Conservation (phyloP, 2,329 filamentous ascomycete genomes). For the Colletotrichum tanaceti region DNA sequence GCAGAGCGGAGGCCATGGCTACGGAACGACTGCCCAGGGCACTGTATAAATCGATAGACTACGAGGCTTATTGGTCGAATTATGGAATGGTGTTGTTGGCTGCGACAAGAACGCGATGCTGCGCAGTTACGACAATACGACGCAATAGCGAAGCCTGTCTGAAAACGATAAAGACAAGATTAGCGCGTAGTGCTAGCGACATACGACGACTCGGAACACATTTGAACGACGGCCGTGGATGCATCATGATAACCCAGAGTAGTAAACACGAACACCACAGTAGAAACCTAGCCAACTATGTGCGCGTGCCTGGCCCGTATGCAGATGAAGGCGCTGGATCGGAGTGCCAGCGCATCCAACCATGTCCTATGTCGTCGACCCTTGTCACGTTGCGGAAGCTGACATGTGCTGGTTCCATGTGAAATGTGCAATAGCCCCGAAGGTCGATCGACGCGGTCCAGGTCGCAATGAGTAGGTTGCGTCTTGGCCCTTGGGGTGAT, state of each 20-base stretch:
- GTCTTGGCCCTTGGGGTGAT: neutral
- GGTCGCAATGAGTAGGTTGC: slow-evolving; percentile 1
- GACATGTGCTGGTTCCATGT: neutral
- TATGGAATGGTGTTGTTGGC: neutral
- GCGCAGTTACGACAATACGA: neutral
- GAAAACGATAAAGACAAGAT: neutral
- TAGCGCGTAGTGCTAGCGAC: neutral
- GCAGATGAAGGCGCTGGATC: slow-evolving; percentile 29
- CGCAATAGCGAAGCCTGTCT: neutral
- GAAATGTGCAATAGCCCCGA: neutral
- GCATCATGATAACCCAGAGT: slow-evolving; percentile 3
- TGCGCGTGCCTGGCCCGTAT: slow-evolving; percentile 23
- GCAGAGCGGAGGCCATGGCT: slow-evolving; percentile 74
- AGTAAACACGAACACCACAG: neutral
- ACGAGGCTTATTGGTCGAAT: neutral
- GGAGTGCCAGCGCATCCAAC: slow-evolving; percentile 32
- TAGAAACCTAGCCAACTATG: slow-evolving; percentile 18
- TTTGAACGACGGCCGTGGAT: slow-evolving; percentile 8
- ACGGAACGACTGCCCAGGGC: slow-evolving; percentile 58
- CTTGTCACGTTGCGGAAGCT: slow-evolving; percentile 2
- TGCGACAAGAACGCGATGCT: neutral
- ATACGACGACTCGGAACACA: neutral
- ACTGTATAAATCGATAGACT: slow-evolving; percentile 11
- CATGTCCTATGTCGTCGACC: neutral
- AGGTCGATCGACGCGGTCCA: neutral